phyloP scores from a whole-genome alignment of 495 filamentous ascomycete genomes.

The Penicillium malachiteum region DNA sequence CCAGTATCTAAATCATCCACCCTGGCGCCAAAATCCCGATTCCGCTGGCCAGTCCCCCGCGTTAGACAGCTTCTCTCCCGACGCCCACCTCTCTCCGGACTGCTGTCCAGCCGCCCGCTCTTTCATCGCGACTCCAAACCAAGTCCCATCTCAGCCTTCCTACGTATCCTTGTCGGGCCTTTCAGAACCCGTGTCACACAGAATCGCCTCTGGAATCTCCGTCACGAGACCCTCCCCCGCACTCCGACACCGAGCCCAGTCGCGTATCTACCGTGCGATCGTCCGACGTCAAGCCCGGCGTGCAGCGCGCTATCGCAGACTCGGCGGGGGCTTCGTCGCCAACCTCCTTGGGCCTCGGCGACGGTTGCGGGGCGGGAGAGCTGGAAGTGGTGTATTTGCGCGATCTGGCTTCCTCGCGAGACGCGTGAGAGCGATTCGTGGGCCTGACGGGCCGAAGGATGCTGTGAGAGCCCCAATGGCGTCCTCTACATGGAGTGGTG shows the following conservation, averaged over 20 bases:
- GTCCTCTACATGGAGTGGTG: conserved; percentile 34
- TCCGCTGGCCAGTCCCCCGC: conserved; percentile 29
- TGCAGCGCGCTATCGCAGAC: conserved; percentile 29
- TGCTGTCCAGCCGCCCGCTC: conserved; percentile 16
- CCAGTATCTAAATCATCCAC: conserved; percentile 9
- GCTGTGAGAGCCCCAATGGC: conserved; percentile 38
- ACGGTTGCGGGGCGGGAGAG: conserved; percentile 34
- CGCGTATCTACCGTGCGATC: conserved; percentile 71
- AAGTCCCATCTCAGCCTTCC: conserved; percentile 25
- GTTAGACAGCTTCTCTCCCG: conserved; percentile 15
- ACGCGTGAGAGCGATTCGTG: conserved; percentile 14
- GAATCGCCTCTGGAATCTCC: conserved; percentile 62
- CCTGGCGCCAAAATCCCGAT: conserved; percentile 43
- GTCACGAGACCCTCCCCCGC: conserved; percentile 70
- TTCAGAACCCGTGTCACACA: conserved; percentile 57
- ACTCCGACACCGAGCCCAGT: conserved; percentile 67
- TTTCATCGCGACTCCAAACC: conserved; percentile 19
- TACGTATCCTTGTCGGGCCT: conserved; percentile 56
- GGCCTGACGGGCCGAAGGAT: conserved; percentile 27
- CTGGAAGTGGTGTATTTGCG: background rate
- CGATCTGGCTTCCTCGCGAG: background rate
- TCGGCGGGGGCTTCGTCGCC: conserved; percentile 46
- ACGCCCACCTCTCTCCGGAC: conserved; percentile 19
- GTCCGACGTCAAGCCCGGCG: conserved; percentile 59
- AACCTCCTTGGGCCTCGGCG: conserved; percentile 48